phyloP scores from a whole-genome alignment of 495 filamentous ascomycete genomes.

The Penicillium goetzii region DNA sequence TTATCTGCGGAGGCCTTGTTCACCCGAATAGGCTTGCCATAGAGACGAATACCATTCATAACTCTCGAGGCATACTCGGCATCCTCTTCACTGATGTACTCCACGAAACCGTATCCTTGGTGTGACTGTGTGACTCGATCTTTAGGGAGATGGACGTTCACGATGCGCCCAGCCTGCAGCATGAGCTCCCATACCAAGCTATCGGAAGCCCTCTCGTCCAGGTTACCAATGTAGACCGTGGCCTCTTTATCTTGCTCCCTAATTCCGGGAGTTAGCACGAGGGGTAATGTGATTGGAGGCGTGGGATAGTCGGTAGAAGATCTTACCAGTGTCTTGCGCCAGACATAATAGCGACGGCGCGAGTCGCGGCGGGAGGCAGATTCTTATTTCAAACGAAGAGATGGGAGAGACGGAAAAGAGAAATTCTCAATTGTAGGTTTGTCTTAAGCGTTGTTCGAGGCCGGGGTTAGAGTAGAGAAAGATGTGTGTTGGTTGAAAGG shows the following conservation, averaged over 20 bases:
- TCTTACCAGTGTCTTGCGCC: slow-evolving; percentile 80
- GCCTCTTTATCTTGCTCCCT: slow-evolving; percentile 99
- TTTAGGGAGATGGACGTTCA: slow-evolving; percentile 97
- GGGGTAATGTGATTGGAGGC: background rate
- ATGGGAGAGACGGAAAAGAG: background rate
- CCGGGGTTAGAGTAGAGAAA: background rate
- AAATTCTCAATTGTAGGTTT: background rate
- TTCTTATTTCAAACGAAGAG: background rate
- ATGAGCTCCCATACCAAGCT: slow-evolving; percentile 95
- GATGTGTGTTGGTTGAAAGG: background rate
- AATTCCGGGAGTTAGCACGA: slow-evolving; percentile 15
- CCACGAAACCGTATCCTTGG: slow-evolving; percentile 98
- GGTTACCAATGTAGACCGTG: slow-evolving; percentile 96
- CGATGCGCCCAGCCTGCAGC: slow-evolving; percentile 93
- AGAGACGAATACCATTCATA: slow-evolving; percentile 93
- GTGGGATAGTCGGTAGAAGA: background rate
- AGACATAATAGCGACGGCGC: slow-evolving; percentile 55
- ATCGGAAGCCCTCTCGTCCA: slow-evolving; percentile 93
- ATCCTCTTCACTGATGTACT: slow-evolving; percentile 94
- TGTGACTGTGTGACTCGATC: slow-evolving; percentile 95
- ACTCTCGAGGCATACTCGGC: slow-evolving; percentile 96
- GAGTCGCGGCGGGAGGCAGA: background rate
- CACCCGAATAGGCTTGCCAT: slow-evolving; percentile 92
- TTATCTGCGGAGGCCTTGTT: slow-evolving; percentile 98
- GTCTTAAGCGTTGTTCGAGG: background rate